Conservation (phyloP, 164 flowering plant genomes). For the Saururus chinensis region DNA sequence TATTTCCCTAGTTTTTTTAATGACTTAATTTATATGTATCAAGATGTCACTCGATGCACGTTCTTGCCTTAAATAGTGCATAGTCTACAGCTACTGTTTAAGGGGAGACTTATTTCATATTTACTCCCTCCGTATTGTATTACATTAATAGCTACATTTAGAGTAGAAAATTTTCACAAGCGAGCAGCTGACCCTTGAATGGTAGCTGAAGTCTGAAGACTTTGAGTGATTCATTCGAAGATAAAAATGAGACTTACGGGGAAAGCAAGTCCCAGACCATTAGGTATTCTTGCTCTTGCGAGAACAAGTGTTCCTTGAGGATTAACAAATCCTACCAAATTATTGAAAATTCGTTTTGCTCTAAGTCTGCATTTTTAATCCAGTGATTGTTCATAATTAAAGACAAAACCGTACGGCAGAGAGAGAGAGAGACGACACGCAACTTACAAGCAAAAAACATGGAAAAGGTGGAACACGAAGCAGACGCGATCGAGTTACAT, state of each 20-base stretch:
- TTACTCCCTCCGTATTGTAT: too few species aligned
- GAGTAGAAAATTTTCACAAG: neutral
- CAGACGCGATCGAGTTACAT: neutral
- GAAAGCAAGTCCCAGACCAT: slow-evolving; percentile 19
- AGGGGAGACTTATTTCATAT: neutral
- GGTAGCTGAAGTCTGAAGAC: slow-evolving; percentile 18
- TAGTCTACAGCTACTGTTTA: neutral
- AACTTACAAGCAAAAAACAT: neutral
- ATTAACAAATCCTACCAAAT: slow-evolving; percentile 14
- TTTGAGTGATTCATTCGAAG: neutral
- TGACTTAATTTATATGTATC: neutral
- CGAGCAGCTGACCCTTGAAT: too few species aligned
- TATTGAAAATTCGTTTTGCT: neutral
- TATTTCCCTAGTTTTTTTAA: neutral
- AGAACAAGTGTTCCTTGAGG: slow-evolving; percentile 8
- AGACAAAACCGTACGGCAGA: neutral
- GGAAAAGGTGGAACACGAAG: neutral
- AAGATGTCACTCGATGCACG: neutral
- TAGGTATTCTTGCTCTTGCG: neutral
- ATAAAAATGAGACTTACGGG: slow-evolving; percentile 23
- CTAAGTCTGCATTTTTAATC: neutral
- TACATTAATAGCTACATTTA: too few species aligned
- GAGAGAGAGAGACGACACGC: neutral
- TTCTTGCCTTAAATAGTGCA: neutral
- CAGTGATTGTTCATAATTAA: neutral